phyloP scores from a whole-genome alignment of 1,284 basidiomycete species.

The Hymenochaete sp. region DNA sequence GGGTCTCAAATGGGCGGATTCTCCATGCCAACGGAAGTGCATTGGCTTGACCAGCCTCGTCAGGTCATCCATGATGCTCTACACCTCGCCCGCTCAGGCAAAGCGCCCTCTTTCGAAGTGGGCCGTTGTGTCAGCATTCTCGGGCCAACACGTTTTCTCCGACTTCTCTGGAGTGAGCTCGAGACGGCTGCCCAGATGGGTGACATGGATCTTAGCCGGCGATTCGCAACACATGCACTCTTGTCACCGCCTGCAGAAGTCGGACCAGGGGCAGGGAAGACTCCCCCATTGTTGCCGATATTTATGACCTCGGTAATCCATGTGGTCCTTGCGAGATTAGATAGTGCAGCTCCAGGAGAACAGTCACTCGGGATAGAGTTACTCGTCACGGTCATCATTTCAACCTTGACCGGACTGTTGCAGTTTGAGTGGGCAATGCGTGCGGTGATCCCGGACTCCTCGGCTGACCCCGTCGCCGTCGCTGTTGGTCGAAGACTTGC shows the following conservation, averaged over 20 bases:
- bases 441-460: slow-evolving; percentile 33
- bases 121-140: slow-evolving; percentile 49
- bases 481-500: slow-evolving; percentile 56
- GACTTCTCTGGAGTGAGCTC: slow-evolving; percentile 55
- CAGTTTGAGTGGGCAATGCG: slow-evolving; percentile 59
- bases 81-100: slow-evolving; percentile 44
- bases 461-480: slow-evolving; percentile 42
- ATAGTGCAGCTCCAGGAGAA: slow-evolving; percentile 42
- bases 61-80: slow-evolving; percentile 49
- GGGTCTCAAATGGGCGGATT: slow-evolving; percentile 18
- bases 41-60: slow-evolving; percentile 39
- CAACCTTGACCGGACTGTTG: slow-evolving; percentile 51
- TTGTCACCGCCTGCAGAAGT: slow-evolving; percentile 40
- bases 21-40: slow-evolving; percentile 19
- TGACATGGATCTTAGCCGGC: slow-evolving; percentile 48
- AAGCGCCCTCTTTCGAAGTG: slow-evolving; percentile 54
- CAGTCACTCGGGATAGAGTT: slow-evolving; percentile 51
- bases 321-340: slow-evolving; percentile 45
- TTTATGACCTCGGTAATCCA: slow-evolving; percentile 55
- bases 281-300: slow-evolving; percentile 59
- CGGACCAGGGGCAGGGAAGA: slow-evolving; percentile 18
- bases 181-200: slow-evolving; percentile 40
- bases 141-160: slow-evolving; percentile 51
- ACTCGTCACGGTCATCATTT: slow-evolving; percentile 51
- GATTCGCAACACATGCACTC: slow-evolving; percentile 57